Evolutionary conservation across 1,284 basidiomycete species (phyloP), one percentile per base, ranked within the genome.

Genomic region (Vanrija sp.): DNA sequence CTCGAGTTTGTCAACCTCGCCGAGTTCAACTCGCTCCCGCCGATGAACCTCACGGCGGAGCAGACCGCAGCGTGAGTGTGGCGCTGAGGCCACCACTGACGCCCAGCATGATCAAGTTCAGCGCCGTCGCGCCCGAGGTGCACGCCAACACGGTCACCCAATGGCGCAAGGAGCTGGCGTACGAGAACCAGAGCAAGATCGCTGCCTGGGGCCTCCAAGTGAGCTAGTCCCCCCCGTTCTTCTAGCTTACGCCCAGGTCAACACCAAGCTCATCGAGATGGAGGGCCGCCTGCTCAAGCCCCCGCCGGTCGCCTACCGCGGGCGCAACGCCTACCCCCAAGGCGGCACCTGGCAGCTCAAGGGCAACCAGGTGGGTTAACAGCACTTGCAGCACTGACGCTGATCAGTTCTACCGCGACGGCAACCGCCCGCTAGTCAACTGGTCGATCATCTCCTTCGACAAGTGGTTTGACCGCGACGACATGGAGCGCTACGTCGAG

Each of bases 191-290:
- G 52, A 54, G 56, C 41, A 71, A 68, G 57, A 61, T 74, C 41
- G 53, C 54, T 3, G 63, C 63, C 3, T 79, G 77, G 77, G 78
- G 75, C 9, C 49, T 78, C 41, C 56, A 75, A 27, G 65, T 65
- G 35, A 45, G 59, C 25, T 45, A 10, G 0, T 8, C 14, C 6
- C 14, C 15, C 9, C 15, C 19, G 15, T 2, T 3, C 8, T 12
- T 25, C 36, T 45, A 31, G 49, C 41, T 27, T 25, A 24, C 4
- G n/a, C 38, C 16, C 47, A 69, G 66, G 69, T 79, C 46, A 68
- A 68, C 38, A 50, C 16, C 1, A 47, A 59, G 4, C 69, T 77
- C 60, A 60, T 77, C 25, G 44, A 64, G 23, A 47, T 78, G 23
- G 41, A 68, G 19, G 78, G 73, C 4, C 66, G 77, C 1, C 61